Evolutionary conservation across 768 basidiomycete genomes (phyloP).

Genomic region (Amanita pseudoporphyria): DNA sequence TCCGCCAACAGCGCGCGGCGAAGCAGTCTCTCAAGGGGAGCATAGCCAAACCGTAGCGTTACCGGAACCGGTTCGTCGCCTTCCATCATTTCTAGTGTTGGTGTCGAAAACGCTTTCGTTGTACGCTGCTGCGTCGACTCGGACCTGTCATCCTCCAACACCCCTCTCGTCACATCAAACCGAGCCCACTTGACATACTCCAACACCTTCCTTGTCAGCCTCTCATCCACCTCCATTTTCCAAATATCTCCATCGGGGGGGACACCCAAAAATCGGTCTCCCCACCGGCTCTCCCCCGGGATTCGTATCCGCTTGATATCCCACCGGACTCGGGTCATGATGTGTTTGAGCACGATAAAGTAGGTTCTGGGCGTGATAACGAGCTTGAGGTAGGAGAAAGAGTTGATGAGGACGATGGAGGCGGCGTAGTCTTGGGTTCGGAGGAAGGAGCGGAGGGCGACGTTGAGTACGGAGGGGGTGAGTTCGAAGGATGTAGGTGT

Average conservation of each 20-base stretch:
- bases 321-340: conserved; percentile 21
- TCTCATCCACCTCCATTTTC: conserved; percentile 4
- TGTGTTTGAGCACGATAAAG: conserved; percentile 26
- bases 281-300: conserved; percentile 14
- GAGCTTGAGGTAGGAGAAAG: conserved; percentile 20
- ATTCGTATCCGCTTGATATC: conserved; percentile 13
- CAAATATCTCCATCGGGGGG: not conserved
- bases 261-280: conserved; percentile 18
- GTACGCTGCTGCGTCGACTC: not conserved
- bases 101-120: conserved; percentile 5
- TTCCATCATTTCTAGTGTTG: conserved; percentile 11
- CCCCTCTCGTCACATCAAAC: not conserved
- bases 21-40: conserved; percentile 10
- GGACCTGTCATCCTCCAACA: not conserved
- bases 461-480: conserved; percentile 27
- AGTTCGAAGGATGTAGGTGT: conserved; percentile 16
- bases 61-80: conserved; percentile 8
- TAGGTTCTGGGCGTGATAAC: conserved; percentile 28
- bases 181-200: not conserved
- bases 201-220: conserved; percentile 9
- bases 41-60: conserved; percentile 1
- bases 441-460: conserved; percentile 36
- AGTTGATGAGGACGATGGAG: conserved; percentile 29
- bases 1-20: conserved; percentile 10
- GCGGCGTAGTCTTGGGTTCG: conserved; percentile 36